Evolutionary conservation across 2,329 filamentous ascomycete species (phyloP), one percentile per base, ranked within the genome.

Genomic region (Davidsoniella australis): DNA sequence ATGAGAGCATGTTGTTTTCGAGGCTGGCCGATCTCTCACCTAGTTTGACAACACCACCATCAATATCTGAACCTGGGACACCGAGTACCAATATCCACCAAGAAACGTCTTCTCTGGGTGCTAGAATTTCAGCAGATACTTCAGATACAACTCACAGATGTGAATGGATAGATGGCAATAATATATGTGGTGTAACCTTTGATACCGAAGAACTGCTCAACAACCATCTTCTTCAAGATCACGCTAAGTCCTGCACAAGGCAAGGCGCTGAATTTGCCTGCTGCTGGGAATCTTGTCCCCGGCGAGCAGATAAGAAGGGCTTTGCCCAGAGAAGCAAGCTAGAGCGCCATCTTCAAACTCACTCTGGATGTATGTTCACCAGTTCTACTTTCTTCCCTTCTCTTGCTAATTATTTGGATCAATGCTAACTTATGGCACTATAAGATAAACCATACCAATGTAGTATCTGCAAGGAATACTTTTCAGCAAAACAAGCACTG

Each of bases 401-500:
- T 37, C 57, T 56, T 61, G 54, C 51, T 54, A 23, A 29, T 41
- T 29, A 23, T 40, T 14, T n/a, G 52, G 50, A 16, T 55, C 45
- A 45, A 14, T 47, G 37, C 56, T 62, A 52, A 61, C 48, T 9
- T 6, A 29, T 2, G 20, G 12, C 9, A n/a, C 17, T 26, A 45
- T 1, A 47, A 79, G 77, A 70, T 57, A 80, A 80, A 60, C 73
- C 75, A 5, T 76, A 72, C 50, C 63, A 66, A 41, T 81, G 76
- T 54, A 58, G 64, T 2, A 64, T 67, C 17, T 84, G 80, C 56
- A 65, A 68, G 8, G 65, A 73, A 51, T 65, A 66, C 2, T 76
- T 83, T 57, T 82, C 79, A 0, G 78, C 78, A 2, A 75, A 78
- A 56, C 79, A 83, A 59, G 76, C 80, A 1, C 68, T 83, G 5